A percentile compares a stretch with the other conserved stretches of the same genome.
These are phyloP conservation scores for Cercospora beticola DNA, from an alignment of 2,329 filamentous ascomycete species.

Conservation along the genomic window DNA sequence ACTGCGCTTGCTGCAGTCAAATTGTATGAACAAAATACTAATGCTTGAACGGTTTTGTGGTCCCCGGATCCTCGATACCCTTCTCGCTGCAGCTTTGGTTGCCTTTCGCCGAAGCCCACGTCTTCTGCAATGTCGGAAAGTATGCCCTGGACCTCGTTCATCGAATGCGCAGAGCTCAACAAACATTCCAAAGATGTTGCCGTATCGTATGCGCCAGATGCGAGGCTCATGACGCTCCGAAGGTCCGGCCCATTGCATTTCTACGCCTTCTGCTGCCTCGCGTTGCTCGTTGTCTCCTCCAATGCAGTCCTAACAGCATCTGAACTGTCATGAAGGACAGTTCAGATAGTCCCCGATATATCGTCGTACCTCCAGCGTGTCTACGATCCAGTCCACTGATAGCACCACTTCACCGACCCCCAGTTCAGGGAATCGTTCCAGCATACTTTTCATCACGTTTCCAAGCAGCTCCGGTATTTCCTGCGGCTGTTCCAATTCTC, in stretches of 20 bases:
- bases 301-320: no score
- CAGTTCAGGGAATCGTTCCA: background rate
- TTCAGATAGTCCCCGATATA: background rate
- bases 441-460: background rate
- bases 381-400: background rate
- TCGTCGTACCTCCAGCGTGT: background rate
- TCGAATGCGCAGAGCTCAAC: background rate
- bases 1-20: background rate
- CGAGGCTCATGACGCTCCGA: background rate
- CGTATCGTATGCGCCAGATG: no score
- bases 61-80: no score
- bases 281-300: background rate
- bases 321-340: background rate
- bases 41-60: background rate
- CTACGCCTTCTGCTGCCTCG: background rate
- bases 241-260: background rate
- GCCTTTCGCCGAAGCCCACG: no score
- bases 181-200: background rate
- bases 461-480: background rate
- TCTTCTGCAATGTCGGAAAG: background rate
- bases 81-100: no score
- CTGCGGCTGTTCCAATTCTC: background rate
- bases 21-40: background rate
- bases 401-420: background rate
- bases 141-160: background rate